Conservation (phyloP, 352 stramenopile genomes). For the Globisporangium middletonii region DNA sequence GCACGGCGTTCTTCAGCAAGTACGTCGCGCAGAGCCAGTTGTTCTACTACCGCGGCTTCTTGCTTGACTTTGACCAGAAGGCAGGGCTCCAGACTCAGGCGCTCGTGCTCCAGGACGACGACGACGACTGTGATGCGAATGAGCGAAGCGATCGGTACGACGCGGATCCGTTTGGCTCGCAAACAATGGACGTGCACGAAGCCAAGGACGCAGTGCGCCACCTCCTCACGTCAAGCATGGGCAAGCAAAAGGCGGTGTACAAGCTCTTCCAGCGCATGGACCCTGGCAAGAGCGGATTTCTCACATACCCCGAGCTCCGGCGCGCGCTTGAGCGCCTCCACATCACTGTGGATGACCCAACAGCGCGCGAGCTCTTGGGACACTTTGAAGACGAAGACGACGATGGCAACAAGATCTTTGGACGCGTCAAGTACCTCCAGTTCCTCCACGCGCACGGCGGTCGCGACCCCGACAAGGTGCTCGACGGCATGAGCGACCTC, state of each 20-base stretch:
- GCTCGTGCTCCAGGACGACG: conserved; percentile 58
- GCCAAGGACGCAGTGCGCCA: conserved; percentile 43
- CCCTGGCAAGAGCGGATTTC: conserved; percentile 35
- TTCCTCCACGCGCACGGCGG: conserved; percentile 55
- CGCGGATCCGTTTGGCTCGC: background rate
- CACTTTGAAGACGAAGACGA: conserved; percentile 59
- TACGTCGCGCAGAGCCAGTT: conserved; percentile 44
- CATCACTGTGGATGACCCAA: conserved; percentile 34
- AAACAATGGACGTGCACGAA: conserved; percentile 37
- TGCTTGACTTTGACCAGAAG: conserved; percentile 56
- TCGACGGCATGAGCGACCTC: conserved; percentile 58
- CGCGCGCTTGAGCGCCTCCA: conserved; percentile 54
- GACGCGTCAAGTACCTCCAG: conserved; percentile 57
- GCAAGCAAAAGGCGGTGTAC: conserved; percentile 48
- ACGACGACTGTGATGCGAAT: conserved; percentile 11
- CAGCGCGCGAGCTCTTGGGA: conserved; percentile 29
- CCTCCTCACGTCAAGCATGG: conserved; percentile 36
- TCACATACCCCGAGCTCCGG: conserved; percentile 54
- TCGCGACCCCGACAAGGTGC: conserved; percentile 44
- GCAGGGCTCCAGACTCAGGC: conserved; percentile 40
- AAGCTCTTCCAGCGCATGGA: conserved; percentile 60
- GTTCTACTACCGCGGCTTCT: conserved; percentile 65
- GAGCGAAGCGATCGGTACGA: conserved; percentile 5
- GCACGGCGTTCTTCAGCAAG: conserved; percentile 28
- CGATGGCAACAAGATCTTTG: conserved; percentile 22